Conservation (phyloP, 1,139 yeast genomes). For the Geotrichum reessii region DNA sequence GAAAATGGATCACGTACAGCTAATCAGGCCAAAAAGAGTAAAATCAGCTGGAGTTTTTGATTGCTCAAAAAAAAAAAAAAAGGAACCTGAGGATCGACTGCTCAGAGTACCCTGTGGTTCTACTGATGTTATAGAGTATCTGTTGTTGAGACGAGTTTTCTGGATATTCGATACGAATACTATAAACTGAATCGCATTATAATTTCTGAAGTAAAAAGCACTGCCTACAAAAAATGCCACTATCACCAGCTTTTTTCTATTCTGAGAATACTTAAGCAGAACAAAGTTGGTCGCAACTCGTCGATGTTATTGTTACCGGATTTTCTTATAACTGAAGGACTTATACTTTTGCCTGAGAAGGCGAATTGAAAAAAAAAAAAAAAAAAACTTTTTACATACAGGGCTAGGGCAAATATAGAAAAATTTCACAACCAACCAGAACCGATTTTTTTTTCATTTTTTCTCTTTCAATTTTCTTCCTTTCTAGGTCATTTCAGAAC, state of each 20-base stretch:
- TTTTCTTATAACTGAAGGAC: background rate
- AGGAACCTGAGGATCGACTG: background rate
- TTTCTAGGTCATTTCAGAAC: background rate
- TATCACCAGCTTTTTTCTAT: background rate
- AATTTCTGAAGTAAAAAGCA: background rate
- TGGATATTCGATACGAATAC: background rate
- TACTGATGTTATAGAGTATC: background rate
- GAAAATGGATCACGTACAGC: background rate
- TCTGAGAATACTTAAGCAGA: background rate
- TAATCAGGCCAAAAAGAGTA: background rate
- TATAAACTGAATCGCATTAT: background rate
- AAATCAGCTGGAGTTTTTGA: background rate
- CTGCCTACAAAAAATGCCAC: background rate
- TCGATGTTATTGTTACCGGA: background rate
- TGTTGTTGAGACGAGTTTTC: background rate
- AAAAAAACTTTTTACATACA: background rate
- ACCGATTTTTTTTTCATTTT: background rate
- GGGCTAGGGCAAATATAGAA: constrained; percentile 7
- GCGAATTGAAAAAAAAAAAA: background rate
- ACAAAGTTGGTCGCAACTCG: background rate
- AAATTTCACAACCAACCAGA: constrained; percentile 14
- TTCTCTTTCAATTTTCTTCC: background rate
- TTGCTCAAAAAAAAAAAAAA: background rate
- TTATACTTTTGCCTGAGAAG: background rate
- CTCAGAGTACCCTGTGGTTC: background rate